Conservation (phyloP, 768 basidiomycete genomes). For the Gloeopeniophorella convolvens region DNA sequence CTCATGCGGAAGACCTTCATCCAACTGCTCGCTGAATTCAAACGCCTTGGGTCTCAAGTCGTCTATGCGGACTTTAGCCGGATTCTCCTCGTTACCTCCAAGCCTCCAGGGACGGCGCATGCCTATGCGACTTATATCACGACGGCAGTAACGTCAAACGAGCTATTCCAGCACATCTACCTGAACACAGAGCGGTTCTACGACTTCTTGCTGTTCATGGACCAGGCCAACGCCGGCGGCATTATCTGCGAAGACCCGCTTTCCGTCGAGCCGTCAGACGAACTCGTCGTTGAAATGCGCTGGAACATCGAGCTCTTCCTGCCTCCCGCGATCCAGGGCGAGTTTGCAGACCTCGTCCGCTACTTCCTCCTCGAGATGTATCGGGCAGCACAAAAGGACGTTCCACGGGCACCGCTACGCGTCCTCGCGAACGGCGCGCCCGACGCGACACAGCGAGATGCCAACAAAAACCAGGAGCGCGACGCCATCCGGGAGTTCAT, state of each 20-base stretch:
- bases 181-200: conserved; percentile 85
- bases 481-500: conserved; percentile 73
- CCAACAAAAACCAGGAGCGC: conserved; percentile 60
- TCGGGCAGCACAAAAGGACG: conserved; percentile 60
- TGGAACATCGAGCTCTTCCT: conserved; percentile 94
- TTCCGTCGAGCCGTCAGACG: conserved; percentile 59
- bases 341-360: conserved; percentile 68
- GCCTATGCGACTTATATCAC: conserved; percentile 96
- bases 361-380: conserved; percentile 84
- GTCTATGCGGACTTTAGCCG: conserved; percentile 91
- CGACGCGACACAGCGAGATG: conserved; percentile 60
- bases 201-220: conserved; percentile 94
- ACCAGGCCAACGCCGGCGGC: conserved; percentile 85
- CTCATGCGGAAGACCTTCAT: conserved; percentile 98
- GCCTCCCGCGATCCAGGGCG: conserved; percentile 70
- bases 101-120: conserved; percentile 90
- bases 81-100: conserved; percentile 87
- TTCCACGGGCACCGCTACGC: conserved; percentile 63
- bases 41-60: conserved; percentile 86
- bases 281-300: conserved; percentile 69
- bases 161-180: conserved; percentile 90
- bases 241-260: conserved; percentile 78
- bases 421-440: conserved; percentile 59
- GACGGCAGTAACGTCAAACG: conserved; percentile 88
- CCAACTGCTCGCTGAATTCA: conserved; percentile 94